Evolutionary conservation across 768 basidiomycete genomes (phyloP), one percentile per base, ranked within the genome.

Genomic region (Rhodotorula sphaerocarpa): DNA sequence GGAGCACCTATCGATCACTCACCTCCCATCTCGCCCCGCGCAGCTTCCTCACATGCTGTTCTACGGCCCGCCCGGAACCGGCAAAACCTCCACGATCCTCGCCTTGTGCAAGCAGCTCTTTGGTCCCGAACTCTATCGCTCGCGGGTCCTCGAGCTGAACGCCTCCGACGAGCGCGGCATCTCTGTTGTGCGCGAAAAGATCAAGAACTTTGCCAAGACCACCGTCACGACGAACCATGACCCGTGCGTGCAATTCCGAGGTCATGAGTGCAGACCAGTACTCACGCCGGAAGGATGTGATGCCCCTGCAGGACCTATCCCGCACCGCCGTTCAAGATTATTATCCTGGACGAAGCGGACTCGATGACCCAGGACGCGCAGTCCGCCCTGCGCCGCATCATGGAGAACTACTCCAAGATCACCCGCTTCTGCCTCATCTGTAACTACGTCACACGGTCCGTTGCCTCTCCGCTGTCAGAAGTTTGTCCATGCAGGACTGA

Each of bases 351-450:
- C 71, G 95, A 99, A 77, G 95, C 95, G 27, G 95, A 99, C 75
- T 93, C 90, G 9, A 99, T 99, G 95, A 99, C 95, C 9, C 93
- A 97, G 77, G 95, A 99, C 73, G 95, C 95, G 7, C 95, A 99
- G 75, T 91, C 87, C 39, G 95, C 95, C 0, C 79, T 99, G 44
- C 81, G 95, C 45, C 83, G 95, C n/a, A 97, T 97, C 74, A 99
- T 99, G 95, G 95, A 99, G 76, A 92, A 85, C n/a, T 91, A 97
- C 72, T 89, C 89, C 23, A 82, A 87, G 59, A 97, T 97, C 74
- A 99, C 95, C 36, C 82, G 95, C 7, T 99, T 99, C 77, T 99
- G 95, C 75, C 79, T 99, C 27, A 90, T 97, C 23, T 99, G 95
- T 78, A 99, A 99, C 78, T 99, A 97, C 75, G 95, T 99, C 50